phyloP scores from a whole-genome alignment of 345 rosid genomes.

The Sisymbrium irio region DNA sequence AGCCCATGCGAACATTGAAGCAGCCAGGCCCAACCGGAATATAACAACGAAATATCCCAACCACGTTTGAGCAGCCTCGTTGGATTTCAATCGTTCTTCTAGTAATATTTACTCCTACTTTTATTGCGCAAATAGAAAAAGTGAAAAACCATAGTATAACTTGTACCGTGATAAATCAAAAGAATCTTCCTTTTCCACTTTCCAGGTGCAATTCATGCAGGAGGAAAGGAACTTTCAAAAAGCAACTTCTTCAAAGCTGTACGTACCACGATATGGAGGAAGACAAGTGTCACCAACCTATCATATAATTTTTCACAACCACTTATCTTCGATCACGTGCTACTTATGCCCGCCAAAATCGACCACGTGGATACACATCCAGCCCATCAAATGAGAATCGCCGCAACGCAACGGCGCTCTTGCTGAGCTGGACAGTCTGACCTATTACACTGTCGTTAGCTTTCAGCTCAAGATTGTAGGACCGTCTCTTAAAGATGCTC shows the following conservation, averaged over 20 bases:
- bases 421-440: conserved; percentile 23
- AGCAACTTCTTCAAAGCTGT: neutral
- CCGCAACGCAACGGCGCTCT: neutral
- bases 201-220: conserved; percentile 37
- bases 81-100: too few species aligned
- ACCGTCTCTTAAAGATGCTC: neutral
- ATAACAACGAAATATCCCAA: too few species aligned
- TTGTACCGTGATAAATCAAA: neutral
- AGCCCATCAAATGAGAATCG: neutral
- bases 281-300: neutral
- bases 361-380: conserved; percentile 4
- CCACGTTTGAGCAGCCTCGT: too few species aligned
- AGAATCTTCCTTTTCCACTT: conserved; percentile 10
- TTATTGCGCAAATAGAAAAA: too few species aligned
- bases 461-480: neutral
- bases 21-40: too few species aligned
- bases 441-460: conserved; percentile 3
- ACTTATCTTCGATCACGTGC: neutral
- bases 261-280: neutral
- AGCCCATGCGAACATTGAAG: too few species aligned
- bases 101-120: too few species aligned
- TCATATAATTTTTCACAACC: neutral
- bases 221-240: neutral
- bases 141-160: neutral
- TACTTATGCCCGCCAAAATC: neutral